Base-by-base conservation (phyloP, 1,139 yeast genomes). In the Wickerhamomyces sp. region DNA sequence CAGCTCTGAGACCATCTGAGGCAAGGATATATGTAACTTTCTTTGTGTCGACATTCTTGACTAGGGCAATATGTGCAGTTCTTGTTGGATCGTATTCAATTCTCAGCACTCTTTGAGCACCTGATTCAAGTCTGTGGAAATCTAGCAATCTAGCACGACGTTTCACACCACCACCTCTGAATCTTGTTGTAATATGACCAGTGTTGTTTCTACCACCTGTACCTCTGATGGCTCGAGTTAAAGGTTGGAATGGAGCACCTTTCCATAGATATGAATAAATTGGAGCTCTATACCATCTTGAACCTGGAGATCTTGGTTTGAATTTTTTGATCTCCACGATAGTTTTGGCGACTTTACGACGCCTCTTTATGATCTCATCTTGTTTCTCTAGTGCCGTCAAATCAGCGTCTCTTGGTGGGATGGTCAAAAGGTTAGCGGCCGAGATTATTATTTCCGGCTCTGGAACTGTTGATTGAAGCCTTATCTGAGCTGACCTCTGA, bases 71-170 rank as follows among this genome's bases (percentile, higher is more conserved):
- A 62, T 91, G 99, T 6, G 93, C 86, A 6, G 94, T 75, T 67
- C 99, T 75, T 54, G 86, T 86, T 30, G 99, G 99, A 61, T 91
- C 99, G 57, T 88, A 87, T 61, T 91, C 99, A 40, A 91, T 86
- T 55, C 99, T 72, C 39, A 80, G 66, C 16, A 91, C 97, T 16
- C 75, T 72, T 49, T 87, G 94, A 36, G 71, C 72, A 17, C 97
- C 98, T 2, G 78, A 62, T 4, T 58, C 71, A 30, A 60, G 55
- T 53, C 99, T 74, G 51, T 69, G 68, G 54, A 81, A 80, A 60
- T 91, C 99, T 20, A 91, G 72, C 31, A 85, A 59, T 53, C 99
- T 75, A 28, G 84, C 74, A 61, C 98, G 76, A 55, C 88, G 80
- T 60, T 84, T 87, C 58, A 86, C 94, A 30, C 97, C 98, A 52